These are phyloP conservation scores for Penicillium daleae DNA, from an alignment of 495 filamentous ascomycete species.

Conservation along the genomic window DNA sequence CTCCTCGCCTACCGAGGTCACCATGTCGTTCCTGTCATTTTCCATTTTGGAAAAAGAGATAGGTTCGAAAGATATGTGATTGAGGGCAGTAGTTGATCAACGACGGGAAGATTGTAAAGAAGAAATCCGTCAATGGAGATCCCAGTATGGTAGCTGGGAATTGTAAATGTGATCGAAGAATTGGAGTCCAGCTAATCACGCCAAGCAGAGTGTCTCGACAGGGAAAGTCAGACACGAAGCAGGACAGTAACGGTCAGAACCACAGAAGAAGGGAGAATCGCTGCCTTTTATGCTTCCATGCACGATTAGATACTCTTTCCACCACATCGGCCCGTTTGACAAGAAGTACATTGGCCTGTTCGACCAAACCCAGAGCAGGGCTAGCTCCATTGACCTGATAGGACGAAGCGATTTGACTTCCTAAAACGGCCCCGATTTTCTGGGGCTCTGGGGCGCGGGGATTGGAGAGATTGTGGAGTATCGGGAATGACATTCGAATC, in stretches of 20 bases:
- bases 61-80: not conserved
- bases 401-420: not conserved
- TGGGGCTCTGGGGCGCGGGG: constrained; percentile 1
- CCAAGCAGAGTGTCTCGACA: not conserved
- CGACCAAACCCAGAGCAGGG: not conserved
- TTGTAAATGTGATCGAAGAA: not conserved
- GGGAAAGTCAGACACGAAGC: not conserved
- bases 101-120: not conserved
- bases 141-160: too few species aligned
- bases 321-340: constrained; percentile 12
- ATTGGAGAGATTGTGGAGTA: not conserved
- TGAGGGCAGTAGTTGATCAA: not conserved
- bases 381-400: not conserved
- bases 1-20: not conserved
- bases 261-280: not conserved
- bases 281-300: constrained; percentile 22
- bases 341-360: constrained; percentile 3
- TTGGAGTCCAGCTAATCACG: not conserved
- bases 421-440: not conserved
- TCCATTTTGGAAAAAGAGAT: not conserved
- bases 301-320: not conserved
- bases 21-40: constrained; percentile 10
- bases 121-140: too few species aligned
- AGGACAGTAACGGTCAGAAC: not conserved
- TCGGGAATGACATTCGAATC: not conserved